These are phyloP conservation scores for Fibroporia radiculosa DNA, from an alignment of 768 basidiomycete species.

Conservation along the genomic window DNA sequence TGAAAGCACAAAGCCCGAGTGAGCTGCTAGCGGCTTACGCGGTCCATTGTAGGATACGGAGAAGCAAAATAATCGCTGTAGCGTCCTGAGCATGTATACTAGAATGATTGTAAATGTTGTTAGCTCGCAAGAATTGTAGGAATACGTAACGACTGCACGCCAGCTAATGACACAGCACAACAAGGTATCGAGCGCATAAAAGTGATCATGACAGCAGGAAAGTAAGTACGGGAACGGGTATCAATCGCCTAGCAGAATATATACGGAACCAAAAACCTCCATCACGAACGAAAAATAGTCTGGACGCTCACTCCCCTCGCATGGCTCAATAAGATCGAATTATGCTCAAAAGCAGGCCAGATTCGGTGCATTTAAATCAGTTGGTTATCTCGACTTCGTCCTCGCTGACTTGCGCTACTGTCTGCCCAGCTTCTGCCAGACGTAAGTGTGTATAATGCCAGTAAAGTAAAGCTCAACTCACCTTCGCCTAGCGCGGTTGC, in stretches of 20 bases:
- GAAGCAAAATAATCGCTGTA: not conserved
- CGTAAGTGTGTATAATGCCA: too few relatives aligned
- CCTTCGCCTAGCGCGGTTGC: too few relatives aligned
- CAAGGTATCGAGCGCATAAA: not conserved
- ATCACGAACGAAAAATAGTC: too few relatives aligned
- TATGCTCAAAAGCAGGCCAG: too few relatives aligned
- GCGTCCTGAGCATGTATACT: not conserved
- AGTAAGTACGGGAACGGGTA: not conserved
- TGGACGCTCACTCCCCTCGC: too few relatives aligned
- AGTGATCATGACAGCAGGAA: not conserved
- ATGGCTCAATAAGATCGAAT: too few relatives aligned
- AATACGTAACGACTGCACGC: not conserved
- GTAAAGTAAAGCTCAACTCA: too few relatives aligned
- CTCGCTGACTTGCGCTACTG: too few relatives aligned
- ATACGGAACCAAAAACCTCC: not conserved
- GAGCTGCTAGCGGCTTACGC: not conserved
- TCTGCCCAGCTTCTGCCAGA: too few relatives aligned
- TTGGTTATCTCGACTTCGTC: too few relatives aligned
- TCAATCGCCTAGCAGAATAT: not conserved
- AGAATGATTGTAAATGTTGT: not conserved
- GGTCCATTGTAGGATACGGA: not conserved
- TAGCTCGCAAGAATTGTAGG: not conserved
- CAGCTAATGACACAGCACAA: conserved; percentile 3
- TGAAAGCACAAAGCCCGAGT: conserved; percentile 19
- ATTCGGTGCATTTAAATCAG: too few relatives aligned